Percentiles rank a stretch among this genome's conserved stretches.
phyloP scores from a whole-genome alignment of 2,329 filamentous ascomycete species.

The Aspergillus neotritici region DNA sequence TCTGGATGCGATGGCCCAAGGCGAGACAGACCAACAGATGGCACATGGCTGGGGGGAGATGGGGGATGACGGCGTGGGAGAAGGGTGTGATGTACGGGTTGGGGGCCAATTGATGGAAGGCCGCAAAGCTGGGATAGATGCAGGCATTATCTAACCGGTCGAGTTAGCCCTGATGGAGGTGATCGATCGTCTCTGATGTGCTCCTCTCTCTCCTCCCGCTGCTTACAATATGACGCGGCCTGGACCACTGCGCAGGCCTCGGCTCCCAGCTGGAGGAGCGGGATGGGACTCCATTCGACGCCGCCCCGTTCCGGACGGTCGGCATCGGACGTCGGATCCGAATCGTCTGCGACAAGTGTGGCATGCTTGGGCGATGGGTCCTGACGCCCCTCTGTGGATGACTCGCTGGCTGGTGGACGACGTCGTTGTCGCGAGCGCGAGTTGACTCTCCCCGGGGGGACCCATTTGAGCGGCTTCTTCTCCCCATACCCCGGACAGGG shows the following conservation, averaged over 20 bases:
- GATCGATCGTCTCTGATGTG: not conserved
- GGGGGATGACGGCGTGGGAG: constrained; percentile 1
- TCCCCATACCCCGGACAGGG: constrained; percentile 7
- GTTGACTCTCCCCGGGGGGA: constrained; percentile 1
- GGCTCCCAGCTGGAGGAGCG: not conserved
- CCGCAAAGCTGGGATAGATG: not conserved
- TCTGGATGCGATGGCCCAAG: constrained; percentile 4
- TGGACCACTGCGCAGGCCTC: not conserved
- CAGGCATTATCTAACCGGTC: constrained; percentile 2
- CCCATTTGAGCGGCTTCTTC: constrained; percentile 7
- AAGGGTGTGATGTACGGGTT: constrained; percentile 3
- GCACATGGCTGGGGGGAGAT: constrained; percentile 1
- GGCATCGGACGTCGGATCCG: no score
- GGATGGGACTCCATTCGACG: not conserved
- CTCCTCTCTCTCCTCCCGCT: not conserved
- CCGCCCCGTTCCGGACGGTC: no score
- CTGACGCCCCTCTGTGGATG: no score
- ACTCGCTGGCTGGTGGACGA: no score
- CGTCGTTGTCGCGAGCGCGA: not conserved
- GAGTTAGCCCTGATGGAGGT: no score
- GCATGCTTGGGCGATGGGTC: no score
- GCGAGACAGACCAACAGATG: constrained; percentile 4
- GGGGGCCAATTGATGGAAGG: constrained; percentile 2
- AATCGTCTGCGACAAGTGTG: no score
- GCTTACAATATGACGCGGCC: constrained; percentile 4